These are phyloP conservation scores for Suhomyces tanzawaensis DNA, from an alignment of 805 yeast genomes.

Conservation along the genomic window DNA sequence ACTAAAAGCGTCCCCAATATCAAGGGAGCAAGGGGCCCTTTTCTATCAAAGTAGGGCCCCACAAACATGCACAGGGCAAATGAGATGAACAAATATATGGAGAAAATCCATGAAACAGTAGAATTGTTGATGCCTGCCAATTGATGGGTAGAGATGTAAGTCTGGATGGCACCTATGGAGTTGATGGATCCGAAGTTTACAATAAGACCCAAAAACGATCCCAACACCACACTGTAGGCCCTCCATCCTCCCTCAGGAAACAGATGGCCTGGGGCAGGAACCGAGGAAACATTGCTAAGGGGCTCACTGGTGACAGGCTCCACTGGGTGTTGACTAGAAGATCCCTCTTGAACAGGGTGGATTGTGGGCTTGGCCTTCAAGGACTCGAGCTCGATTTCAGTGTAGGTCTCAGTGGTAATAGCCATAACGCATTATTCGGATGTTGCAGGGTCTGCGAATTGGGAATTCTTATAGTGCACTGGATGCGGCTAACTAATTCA, in stretches of 20 bases:
- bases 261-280: not conserved
- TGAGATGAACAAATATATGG: constrained; percentile 33
- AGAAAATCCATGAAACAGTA: constrained; percentile 41
- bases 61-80: constrained; percentile 22
- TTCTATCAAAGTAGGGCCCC: constrained; percentile 21
- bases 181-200: constrained; percentile 31
- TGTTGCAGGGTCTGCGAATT: too few relatives aligned
- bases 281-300: not conserved
- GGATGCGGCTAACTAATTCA: too few relatives aligned
- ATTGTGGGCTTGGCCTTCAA: not conserved
- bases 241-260: constrained; percentile 24
- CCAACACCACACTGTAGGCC: constrained; percentile 22
- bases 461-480: too few relatives aligned
- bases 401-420: not conserved
- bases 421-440: too few relatives aligned
- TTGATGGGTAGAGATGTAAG: constrained; percentile 38
- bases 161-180: constrained; percentile 39
- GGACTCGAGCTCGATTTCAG: constrained; percentile 1
- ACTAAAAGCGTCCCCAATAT: constrained; percentile 13
- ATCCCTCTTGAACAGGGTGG: not conserved
- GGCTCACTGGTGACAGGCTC: not conserved
- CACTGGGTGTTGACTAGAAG: not conserved
- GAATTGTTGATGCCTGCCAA: constrained; percentile 25
- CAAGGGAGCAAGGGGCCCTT: constrained; percentile 18
- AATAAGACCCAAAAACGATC: constrained; percentile 47